A percentile compares a stretch with the other conserved stretches of the same genome.
These are phyloP conservation scores for Lyophyllum decastes DNA, from an alignment of 768 basidiomycete genomes.

Conservation along the genomic window DNA sequence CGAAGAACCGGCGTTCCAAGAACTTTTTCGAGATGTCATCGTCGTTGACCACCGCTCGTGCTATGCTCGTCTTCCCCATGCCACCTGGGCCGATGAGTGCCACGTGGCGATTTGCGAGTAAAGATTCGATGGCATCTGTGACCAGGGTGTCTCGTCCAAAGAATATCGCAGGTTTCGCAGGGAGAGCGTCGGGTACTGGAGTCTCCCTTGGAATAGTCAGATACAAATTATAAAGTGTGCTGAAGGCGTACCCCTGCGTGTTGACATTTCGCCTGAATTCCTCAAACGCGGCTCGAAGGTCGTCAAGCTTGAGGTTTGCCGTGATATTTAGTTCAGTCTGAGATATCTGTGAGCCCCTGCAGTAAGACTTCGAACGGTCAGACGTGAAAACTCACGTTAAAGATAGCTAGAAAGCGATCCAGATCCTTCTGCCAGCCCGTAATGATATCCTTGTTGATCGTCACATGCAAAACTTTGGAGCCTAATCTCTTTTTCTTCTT, in stretches of 20 bases:
- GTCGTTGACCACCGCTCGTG: conserved; percentile 7
- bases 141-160: neutral
- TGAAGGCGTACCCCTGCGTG: no score
- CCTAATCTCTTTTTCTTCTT: neutral
- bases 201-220: neutral
- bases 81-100: conserved; percentile 14
- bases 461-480: conserved; percentile 8
- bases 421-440: conserved; percentile 9
- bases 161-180: neutral
- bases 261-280: neutral
- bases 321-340: neutral
- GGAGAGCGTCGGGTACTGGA: neutral
- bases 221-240: no score
- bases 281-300: neutral
- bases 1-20: conserved; percentile 6
- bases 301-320: neutral
- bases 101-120: neutral
- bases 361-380: neutral
- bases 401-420: neutral
- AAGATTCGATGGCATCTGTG: neutral
- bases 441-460: conserved; percentile 11
- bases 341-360: neutral
- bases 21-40: conserved; percentile 3
- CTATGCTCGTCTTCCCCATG: conserved; percentile 16
- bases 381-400: conserved; percentile 5